These are phyloP conservation scores for Nemania sp. DNA, from an alignment of 2,329 filamentous ascomycete species.

Conservation along the genomic window DNA sequence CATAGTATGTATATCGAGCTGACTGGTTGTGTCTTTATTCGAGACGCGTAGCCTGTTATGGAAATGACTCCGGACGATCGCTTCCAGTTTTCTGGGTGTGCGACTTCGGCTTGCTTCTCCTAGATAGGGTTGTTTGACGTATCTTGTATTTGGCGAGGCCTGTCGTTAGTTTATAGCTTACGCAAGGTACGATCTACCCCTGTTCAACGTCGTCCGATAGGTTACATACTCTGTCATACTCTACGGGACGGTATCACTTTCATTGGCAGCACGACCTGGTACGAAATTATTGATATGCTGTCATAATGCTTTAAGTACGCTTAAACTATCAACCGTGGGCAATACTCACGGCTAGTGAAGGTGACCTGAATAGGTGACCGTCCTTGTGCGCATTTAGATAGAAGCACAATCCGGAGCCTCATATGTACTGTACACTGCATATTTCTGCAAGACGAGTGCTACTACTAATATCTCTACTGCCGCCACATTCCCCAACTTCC, in stretches of 20 bases:
- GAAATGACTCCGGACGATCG: constrained; percentile 28
- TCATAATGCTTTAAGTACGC: too few species aligned
- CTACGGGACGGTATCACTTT: too few species aligned
- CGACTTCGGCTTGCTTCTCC: not conserved
- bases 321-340: too few species aligned
- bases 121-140: constrained; percentile 1
- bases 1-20: not conserved
- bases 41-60: constrained; percentile 15
- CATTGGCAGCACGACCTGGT: too few species aligned
- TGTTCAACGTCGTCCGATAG: not conserved
- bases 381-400: not conserved
- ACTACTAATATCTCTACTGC: not conserved
- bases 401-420: constrained; percentile 21
- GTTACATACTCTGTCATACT: not conserved
- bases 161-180: not conserved
- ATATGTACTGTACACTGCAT: constrained; percentile 10
- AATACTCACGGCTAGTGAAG: too few species aligned
- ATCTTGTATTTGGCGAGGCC: not conserved
- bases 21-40: not conserved
- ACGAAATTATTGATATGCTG: not conserved
- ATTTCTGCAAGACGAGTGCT: not conserved
- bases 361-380: too few species aligned
- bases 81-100: not conserved
- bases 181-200: not conserved
- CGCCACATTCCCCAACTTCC: not conserved